Conservation (phyloP, 148 eudicot species). For the Arctostaphylos glauca region DNA sequence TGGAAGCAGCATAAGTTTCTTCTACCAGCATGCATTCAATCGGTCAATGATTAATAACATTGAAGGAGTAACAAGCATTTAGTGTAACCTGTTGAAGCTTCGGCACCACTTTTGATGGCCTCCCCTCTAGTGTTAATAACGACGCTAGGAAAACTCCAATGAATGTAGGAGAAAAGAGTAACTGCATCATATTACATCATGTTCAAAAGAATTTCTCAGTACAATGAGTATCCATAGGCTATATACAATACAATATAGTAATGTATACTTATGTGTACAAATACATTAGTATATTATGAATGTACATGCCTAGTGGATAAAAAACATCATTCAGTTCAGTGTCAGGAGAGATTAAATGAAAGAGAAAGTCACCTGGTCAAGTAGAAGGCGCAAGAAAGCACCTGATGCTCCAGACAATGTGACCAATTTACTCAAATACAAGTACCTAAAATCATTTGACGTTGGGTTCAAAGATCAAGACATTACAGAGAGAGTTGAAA, state of each 20-base stretch:
- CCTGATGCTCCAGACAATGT: constrained; percentile 57
- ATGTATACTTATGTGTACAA: not conserved
- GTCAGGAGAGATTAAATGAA: constrained; percentile 1
- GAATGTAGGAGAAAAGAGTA: constrained; percentile 75
- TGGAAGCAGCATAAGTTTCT: constrained; percentile 1
- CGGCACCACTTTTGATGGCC: constrained; percentile 71
- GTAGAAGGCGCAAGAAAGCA: constrained; percentile 59
- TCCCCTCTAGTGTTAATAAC: constrained; percentile 73
- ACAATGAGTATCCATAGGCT: not conserved
- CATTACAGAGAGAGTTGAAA: not conserved
- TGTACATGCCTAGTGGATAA: not conserved
- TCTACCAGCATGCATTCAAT: constrained; percentile 3
- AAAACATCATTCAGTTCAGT: not conserved
- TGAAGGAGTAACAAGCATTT: not conserved
- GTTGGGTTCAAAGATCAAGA: not conserved
- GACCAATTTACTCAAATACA: constrained; percentile 57
- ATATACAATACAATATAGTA: not conserved
- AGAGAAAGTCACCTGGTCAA: constrained; percentile 50
- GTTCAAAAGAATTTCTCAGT: not conserved
- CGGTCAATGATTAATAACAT: not conserved
- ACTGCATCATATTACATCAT: constrained; percentile 47
- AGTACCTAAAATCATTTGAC: constrained; percentile 38
- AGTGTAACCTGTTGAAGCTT: constrained; percentile 78
- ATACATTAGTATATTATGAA: not conserved
- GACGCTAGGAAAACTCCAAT: constrained; percentile 75